Conservation (phyloP, 2,329 filamentous ascomycete genomes). For the Ascochyta fabae region DNA sequence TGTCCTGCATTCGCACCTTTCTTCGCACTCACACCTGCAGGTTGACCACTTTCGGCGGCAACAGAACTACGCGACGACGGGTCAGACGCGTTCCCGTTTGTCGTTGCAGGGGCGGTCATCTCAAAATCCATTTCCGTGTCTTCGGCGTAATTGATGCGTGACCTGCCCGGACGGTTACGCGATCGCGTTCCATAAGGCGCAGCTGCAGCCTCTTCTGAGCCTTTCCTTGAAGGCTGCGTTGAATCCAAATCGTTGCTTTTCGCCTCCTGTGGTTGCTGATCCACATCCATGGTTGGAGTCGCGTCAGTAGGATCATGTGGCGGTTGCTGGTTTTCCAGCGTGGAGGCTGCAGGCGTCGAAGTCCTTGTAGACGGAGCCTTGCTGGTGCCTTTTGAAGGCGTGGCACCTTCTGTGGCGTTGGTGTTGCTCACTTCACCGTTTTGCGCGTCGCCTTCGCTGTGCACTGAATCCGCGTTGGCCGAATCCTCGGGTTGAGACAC, state of each 20-base stretch:
- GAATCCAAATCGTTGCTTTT: slow-evolving; percentile 35
- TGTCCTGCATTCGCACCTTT: slow-evolving; percentile 49
- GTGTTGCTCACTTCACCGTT: slow-evolving; percentile 26
- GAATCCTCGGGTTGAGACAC: slow-evolving; percentile 41
- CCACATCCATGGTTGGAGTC: slow-evolving; percentile 34
- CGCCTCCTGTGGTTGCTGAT: slow-evolving; percentile 39
- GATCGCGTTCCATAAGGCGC: slow-evolving; percentile 91
- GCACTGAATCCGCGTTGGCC: slow-evolving; percentile 37
- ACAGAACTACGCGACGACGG: slow-evolving; percentile 46
- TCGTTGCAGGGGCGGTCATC: slow-evolving; percentile 59
- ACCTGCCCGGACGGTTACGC: slow-evolving; percentile 80
- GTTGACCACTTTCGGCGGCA: slow-evolving; percentile 41
- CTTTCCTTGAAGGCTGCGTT: slow-evolving; percentile 43
- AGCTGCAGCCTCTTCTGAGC: slow-evolving; percentile 48
- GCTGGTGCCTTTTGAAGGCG: slow-evolving; percentile 41
- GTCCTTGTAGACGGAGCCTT: slow-evolving; percentile 45
- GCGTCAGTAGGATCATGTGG: slow-evolving; percentile 37
- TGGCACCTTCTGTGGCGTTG: slow-evolving; percentile 34
- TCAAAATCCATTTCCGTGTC: slow-evolving; percentile 93
- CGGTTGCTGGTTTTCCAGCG: slow-evolving; percentile 32
- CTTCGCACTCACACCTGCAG: slow-evolving; percentile 46
- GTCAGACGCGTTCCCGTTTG: slow-evolving; percentile 62
- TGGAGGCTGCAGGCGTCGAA: slow-evolving; percentile 40
- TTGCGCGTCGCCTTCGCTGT: slow-evolving; percentile 39
- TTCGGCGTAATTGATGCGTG: slow-evolving; percentile 93